Percentiles rank a stretch among this genome's conserved stretches.
phyloP scores from a whole-genome alignment of 768 basidiomycete species.

The Kwoniella newhampshirensis region DNA sequence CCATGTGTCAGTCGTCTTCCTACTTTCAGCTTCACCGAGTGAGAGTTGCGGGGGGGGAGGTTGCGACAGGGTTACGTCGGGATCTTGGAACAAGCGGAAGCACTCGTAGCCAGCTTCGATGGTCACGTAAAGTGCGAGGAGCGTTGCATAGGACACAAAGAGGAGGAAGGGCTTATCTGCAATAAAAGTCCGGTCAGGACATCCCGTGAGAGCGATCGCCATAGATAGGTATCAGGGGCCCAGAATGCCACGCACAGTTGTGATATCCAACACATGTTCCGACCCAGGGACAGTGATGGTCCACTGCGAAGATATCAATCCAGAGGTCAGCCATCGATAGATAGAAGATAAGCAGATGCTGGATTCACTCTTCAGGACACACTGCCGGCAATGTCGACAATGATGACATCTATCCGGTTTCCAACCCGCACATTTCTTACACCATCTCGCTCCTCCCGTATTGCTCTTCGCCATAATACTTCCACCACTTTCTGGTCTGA shows the following conservation, averaged over 20 bases:
- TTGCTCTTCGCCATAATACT: slow-evolving; percentile 39
- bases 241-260: slow-evolving; percentile 34
- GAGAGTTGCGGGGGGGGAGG: neutral
- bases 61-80: slow-evolving; percentile 16
- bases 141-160: slow-evolving; percentile 44
- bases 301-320: slow-evolving; percentile 28
- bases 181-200: neutral
- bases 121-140: slow-evolving; percentile 32
- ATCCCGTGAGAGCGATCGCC: neutral
- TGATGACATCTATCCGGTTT: slow-evolving; percentile 53
- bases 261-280: slow-evolving; percentile 46
- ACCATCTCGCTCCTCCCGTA: slow-evolving; percentile 45
- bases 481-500: slow-evolving; percentile 3
- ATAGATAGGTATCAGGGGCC: too few species aligned
- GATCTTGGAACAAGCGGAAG: slow-evolving; percentile 30
- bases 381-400: slow-evolving; percentile 45
- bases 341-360: neutral
- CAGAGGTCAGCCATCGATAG: slow-evolving; percentile 15
- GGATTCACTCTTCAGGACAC: slow-evolving; percentile 45
- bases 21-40: too few species aligned
- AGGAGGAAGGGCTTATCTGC: slow-evolving; percentile 48
- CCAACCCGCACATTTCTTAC: slow-evolving; percentile 47
- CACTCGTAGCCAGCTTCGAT: slow-evolving; percentile 38
- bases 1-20: too few species aligned
- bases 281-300: slow-evolving; percentile 53